Conservation (phyloP, 2,329 filamentous ascomycete species). For the Phaeoacremonium minimum region DNA sequence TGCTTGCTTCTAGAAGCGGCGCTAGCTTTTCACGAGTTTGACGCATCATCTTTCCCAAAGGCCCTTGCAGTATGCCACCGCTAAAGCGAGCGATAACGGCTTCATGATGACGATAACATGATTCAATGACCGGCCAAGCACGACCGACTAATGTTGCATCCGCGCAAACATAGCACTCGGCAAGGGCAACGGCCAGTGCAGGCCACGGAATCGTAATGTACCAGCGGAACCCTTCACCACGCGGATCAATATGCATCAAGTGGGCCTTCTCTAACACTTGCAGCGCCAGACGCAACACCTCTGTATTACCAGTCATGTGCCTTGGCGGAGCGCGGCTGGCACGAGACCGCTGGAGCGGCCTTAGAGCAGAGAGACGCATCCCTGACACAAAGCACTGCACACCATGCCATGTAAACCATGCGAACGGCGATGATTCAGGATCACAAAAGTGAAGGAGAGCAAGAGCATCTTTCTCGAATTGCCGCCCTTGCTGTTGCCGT, state of each 20-base stretch:
- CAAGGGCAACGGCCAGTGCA: constrained; percentile 18
- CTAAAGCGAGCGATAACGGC: constrained; percentile 5
- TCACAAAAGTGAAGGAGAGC: constrained; percentile 20
- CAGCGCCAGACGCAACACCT: constrained; percentile 10
- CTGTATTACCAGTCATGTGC: constrained; percentile 2
- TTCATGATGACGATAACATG: constrained; percentile 11
- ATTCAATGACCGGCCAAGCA: constrained; percentile 21
- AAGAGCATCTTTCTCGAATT: constrained; percentile 13
- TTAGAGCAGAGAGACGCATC: constrained; percentile 12
- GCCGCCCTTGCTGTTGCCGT: constrained; percentile 8
- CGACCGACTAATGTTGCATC: constrained; percentile 12
- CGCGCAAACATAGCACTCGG: constrained; percentile 19
- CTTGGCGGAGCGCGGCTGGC: not conserved
- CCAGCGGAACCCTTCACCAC: constrained; percentile 23
- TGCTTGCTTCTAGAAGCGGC: not conserved
- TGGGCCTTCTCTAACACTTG: constrained; percentile 17
- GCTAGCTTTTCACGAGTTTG: constrained; percentile 1
- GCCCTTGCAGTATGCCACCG: constrained; percentile 9
- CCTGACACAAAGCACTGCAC: constrained; percentile 15
- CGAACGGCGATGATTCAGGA: constrained; percentile 18
- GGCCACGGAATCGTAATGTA: constrained; percentile 20
- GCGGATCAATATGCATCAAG: constrained; percentile 18
- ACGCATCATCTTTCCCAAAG: constrained; percentile 11
- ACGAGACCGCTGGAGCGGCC: constrained; percentile 3
- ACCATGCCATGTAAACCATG: constrained; percentile 22